phyloP scores from a whole-genome alignment of 176 grass and related monocot genomes.

The Alopecurus myosuroides region DNA sequence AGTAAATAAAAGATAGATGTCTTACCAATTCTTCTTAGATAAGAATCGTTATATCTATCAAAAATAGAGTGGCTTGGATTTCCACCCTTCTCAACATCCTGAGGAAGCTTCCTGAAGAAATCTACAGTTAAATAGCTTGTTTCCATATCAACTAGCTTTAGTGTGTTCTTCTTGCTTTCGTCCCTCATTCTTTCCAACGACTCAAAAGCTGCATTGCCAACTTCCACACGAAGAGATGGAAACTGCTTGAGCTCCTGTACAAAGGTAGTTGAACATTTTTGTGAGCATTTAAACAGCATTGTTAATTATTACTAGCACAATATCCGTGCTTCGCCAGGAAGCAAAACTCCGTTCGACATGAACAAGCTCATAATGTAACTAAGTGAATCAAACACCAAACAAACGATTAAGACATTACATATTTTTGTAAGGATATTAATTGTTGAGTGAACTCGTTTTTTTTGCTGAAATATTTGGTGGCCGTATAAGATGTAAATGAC shows the following conservation, averaged over 20 bases:
- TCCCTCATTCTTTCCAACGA: constrained; percentile 98
- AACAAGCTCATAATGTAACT: too few species aligned
- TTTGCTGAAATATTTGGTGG: too few species aligned
- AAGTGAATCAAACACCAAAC: too few species aligned
- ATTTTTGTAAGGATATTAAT: too few species aligned
- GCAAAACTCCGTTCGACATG: too few species aligned
- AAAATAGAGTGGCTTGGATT: constrained; percentile 98
- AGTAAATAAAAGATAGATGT: not conserved
- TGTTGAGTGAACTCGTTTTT: too few species aligned
- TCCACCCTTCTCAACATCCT: constrained; percentile 98
- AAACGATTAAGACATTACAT: too few species aligned
- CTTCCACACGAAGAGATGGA: constrained; percentile 86
- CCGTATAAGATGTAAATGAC: too few species aligned
- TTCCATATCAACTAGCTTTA: constrained; percentile 98
- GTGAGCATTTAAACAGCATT: not conserved
- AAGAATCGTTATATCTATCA: constrained; percentile 99
- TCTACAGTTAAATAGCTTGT: constrained; percentile 96
- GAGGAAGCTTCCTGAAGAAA: constrained; percentile 99
- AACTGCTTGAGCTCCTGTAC: constrained; percentile 95
- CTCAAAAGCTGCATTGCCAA: constrained; percentile 85
- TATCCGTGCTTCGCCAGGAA: too few species aligned
- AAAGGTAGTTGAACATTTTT: not conserved
- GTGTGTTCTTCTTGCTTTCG: constrained; percentile 96
- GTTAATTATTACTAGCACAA: not conserved
- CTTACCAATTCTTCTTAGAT: constrained; percentile 92